Base-by-base conservation (phyloP, 2,329 filamentous ascomycete genomes). In the Diaporthe amygdali region DNA sequence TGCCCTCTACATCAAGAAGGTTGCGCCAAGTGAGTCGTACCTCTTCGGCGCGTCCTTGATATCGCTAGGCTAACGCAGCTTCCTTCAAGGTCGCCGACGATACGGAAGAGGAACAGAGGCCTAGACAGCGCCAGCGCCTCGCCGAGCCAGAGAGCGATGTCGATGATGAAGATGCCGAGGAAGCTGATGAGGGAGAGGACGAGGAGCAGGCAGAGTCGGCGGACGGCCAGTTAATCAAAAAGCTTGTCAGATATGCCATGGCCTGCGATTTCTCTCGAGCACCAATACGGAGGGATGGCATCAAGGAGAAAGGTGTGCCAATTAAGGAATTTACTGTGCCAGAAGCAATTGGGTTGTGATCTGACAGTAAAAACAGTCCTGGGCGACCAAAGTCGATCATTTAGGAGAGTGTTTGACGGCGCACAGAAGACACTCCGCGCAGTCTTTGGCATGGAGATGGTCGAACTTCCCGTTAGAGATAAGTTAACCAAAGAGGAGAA, bases 361-460 rank as follows among this genome's bases (percentile, higher is more conserved):
- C 54, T 68, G 32, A 68, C 52, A 46, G 41, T 22, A 41, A 49
- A 22, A 1, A 20, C 63, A 91, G 94, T 97, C 0, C 89, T 97
- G 12, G 93, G 93, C 22, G 87, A 91, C 55, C 88, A 91, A 10
- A 84, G 90, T 8, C 87, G 92, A 39, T 85, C 90, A 44, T 98
- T 98, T 80, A 95, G 91, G 78, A 80, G 83, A 15, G 90, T 98
- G 4, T 98, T 97, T 77, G 88, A 89, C 0, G 85, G 88, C 49
- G 94, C 96, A 51, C 96, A 99, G 80, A 82, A 84, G 41, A 89
- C 93, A 75, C 84, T 99, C 46, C 85, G 87, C 59, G 83, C 84
- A 2, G 87, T 91, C 1, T 98, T 97, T 82, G 96, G 96, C n/a
- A 97, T 98, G 95, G 89, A 95, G 79, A 89, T 99, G 86, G 87